These are phyloP conservation scores for Lentinula aciculospora DNA, from an alignment of 768 basidiomycete species.

Conservation along the genomic window DNA sequence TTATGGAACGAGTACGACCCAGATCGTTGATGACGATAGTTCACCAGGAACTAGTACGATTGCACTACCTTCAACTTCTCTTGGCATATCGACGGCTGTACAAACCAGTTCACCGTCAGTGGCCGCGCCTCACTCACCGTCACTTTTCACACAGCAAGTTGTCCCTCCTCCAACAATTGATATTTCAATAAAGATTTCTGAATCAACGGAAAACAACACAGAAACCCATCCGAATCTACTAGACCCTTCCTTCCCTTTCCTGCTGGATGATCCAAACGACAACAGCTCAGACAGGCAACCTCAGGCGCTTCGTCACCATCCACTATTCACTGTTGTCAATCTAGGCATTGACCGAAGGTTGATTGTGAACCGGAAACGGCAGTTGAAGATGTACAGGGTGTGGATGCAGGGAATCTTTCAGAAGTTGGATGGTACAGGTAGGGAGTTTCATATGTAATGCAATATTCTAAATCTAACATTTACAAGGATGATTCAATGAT, in stretches of 20 bases:
- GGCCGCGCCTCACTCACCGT: background rate
- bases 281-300: background rate
- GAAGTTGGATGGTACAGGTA: slow-evolving; percentile 25
- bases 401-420: slow-evolving; percentile 90
- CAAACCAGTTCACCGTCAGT: background rate
- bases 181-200: background rate
- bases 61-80: too few species aligned
- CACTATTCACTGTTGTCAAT: slow-evolving; percentile 75
- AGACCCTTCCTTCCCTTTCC: background rate
- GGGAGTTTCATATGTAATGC: too few species aligned
- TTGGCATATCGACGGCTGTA: background rate
- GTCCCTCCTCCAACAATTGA: background rate
- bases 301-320: slow-evolving; percentile 35
- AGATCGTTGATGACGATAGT: background rate
- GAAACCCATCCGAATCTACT: slow-evolving; percentile 21
- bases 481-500: too few species aligned
- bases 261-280: too few species aligned
- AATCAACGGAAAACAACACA: background rate
- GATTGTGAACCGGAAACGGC: slow-evolving; percentile 88
- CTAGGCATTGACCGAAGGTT: slow-evolving; percentile 87
- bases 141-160: background rate
- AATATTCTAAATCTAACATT: too few species aligned
- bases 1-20: background rate
- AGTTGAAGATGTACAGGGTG: slow-evolving; percentile 95
- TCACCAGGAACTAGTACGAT: background rate